phyloP scores from a whole-genome alignment of 805 yeast species.

The Metschnikowia proteae region DNA sequence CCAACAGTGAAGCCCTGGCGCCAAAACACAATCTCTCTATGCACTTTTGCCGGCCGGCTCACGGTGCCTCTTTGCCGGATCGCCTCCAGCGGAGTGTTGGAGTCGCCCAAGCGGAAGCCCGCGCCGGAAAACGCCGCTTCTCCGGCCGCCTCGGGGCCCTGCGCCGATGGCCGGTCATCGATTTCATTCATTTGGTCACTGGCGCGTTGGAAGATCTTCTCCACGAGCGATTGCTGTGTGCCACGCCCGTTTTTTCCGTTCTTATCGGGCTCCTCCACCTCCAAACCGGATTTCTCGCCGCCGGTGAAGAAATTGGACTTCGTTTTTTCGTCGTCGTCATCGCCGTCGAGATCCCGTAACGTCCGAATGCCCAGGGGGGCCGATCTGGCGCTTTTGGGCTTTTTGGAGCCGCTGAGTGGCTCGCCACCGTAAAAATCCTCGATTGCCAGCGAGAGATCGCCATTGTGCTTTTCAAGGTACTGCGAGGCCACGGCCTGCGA shows the following conservation, averaged over 20 bases:
- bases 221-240: slow-evolving; percentile 46
- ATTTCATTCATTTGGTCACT: slow-evolving; percentile 42
- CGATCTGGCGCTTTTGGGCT: not conserved
- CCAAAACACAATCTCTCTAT: slow-evolving; percentile 90
- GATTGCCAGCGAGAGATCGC: slow-evolving; percentile 37
- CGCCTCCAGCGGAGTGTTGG: slow-evolving; percentile 34
- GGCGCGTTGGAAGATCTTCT: slow-evolving; percentile 65
- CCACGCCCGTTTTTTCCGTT: slow-evolving; percentile 31
- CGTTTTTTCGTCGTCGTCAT: slow-evolving; percentile 53
- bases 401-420: slow-evolving; percentile 1
- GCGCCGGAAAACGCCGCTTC: slow-evolving; percentile 42
- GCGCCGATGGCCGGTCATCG: slow-evolving; percentile 35
- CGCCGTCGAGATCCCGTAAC: slow-evolving; percentile 41
- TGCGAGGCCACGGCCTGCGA: slow-evolving; percentile 37
- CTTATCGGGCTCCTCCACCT: slow-evolving; percentile 69
- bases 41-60: slow-evolving; percentile 46
- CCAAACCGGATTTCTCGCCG: slow-evolving; percentile 73
- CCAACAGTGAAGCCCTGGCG: slow-evolving; percentile 94
- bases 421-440: slow-evolving; percentile 37
- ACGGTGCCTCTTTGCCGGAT: slow-evolving; percentile 26
- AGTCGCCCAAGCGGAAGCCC: slow-evolving; percentile 52
- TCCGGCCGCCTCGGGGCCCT: slow-evolving; percentile 16
- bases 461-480: slow-evolving; percentile 33
- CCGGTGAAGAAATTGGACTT: slow-evolving; percentile 57
- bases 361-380: slow-evolving; percentile 31